phyloP scores from a whole-genome alignment of 1,139 yeast genomes.

The Scheffersomyces quercinus region DNA sequence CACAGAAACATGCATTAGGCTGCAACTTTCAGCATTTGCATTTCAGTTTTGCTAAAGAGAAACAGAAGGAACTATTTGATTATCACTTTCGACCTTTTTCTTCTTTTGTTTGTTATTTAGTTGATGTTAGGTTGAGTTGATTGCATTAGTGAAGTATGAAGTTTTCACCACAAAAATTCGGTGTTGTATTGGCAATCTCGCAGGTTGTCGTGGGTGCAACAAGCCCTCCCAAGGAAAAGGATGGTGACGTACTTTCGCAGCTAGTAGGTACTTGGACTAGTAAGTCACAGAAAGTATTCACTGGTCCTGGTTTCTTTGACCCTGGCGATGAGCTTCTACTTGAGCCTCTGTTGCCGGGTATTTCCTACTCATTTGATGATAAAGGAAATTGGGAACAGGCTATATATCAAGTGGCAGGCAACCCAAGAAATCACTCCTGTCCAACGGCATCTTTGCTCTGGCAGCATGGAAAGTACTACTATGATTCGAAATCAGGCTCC shows the following conservation, averaged over 20 bases:
- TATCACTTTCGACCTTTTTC: too few relatives aligned
- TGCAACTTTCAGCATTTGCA: too few relatives aligned
- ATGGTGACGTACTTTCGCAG: conserved; percentile 3
- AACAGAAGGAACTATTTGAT: too few relatives aligned
- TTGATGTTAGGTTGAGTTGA: too few relatives aligned
- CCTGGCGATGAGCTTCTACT: conserved; percentile 28
- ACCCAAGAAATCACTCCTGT: conserved; percentile 27
- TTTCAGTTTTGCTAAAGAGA: too few relatives aligned
- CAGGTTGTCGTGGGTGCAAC: too few relatives aligned
- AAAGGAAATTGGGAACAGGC: conserved; percentile 33
- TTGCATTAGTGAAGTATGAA: too few relatives aligned
- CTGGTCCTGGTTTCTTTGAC: conserved; percentile 30
- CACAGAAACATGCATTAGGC: too few relatives aligned
- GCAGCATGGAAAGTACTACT: conserved; percentile 31
- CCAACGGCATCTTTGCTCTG: conserved; percentile 29
- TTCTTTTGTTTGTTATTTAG: too few relatives aligned
- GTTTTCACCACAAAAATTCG: too few relatives aligned
- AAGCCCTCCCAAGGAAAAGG: neutral
- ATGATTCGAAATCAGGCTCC: conserved; percentile 17
- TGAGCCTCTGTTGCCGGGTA: conserved; percentile 34
- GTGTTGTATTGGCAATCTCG: too few relatives aligned
- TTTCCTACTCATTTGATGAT: conserved; percentile 29
- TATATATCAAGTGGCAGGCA: conserved; percentile 24
- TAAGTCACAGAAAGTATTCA: conserved; percentile 26
- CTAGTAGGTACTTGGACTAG: conserved; percentile 30